These are phyloP conservation scores for Lactifluus pinguis DNA, from an alignment of 768 basidiomycete genomes.

Conservation along the genomic window DNA sequence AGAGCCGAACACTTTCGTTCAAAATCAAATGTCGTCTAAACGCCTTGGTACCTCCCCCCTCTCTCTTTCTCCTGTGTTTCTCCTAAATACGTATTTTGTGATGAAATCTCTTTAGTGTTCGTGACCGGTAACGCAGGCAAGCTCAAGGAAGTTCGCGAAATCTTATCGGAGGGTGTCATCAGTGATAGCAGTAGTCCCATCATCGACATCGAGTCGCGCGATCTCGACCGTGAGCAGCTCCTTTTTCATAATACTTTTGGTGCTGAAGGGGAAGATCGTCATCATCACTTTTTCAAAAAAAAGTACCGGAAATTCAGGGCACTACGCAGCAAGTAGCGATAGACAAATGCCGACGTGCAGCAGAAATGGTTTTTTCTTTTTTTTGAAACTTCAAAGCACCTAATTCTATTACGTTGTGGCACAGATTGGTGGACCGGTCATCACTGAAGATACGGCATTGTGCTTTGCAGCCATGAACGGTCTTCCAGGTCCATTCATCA, in stretches of 20 bases:
- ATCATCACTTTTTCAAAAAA: no score
- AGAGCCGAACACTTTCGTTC: no score
- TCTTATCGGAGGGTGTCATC: constrained; percentile 48
- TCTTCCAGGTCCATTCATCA: constrained; percentile 96
- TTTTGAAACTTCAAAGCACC: no score
- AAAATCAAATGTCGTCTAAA: not conserved
- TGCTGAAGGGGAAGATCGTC: not conserved
- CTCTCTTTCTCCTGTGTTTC: no score
- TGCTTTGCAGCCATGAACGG: constrained; percentile 85
- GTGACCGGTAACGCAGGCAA: constrained; percentile 95
- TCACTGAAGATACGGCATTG: constrained; percentile 92
- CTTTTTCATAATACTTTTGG: not conserved
- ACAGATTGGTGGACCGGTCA: constrained; percentile 46
- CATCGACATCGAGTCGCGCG: constrained; percentile 68
- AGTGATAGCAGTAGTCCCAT: constrained; percentile 37
- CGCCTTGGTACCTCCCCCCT: not conserved
- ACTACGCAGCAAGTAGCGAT: constrained; percentile 82
- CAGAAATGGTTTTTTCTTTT: constrained; percentile 48
- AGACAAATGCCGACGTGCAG: constrained; percentile 80
- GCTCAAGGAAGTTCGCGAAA: constrained; percentile 77
- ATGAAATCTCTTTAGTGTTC: constrained; percentile 55
- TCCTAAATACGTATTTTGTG: no score
- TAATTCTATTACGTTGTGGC: no score
- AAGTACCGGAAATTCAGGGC: constrained; percentile 93
- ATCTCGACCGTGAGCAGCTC: constrained; percentile 64